These are phyloP conservation scores for Mariannaea elegans DNA, from an alignment of 2,329 filamentous ascomycete species.

Conservation along the genomic window DNA sequence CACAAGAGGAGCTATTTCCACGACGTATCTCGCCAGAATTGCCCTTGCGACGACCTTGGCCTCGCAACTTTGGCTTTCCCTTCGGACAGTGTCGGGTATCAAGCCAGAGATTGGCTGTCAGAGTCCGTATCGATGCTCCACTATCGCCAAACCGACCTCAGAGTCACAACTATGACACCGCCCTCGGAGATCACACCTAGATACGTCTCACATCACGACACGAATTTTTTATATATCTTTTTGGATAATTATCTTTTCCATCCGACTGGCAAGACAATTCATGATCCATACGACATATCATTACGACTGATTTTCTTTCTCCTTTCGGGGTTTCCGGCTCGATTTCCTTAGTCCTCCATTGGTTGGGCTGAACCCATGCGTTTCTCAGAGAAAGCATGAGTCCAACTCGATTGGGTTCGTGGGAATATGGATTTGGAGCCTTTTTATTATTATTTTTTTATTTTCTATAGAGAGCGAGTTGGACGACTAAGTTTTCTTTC, in stretches of 20 bases:
- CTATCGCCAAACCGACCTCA: neutral
- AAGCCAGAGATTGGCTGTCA: neutral
- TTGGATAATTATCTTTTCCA: neutral
- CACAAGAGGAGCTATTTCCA: neutral
- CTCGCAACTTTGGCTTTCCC: conserved; percentile 15
- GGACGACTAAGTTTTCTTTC: neutral
- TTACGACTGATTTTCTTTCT: neutral
- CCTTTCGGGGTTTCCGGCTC: neutral
- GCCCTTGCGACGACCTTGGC: neutral
- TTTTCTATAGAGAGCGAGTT: neutral
- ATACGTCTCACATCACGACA: neutral
- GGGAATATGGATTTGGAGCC: neutral
- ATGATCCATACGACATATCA: neutral
- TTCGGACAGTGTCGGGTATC: neutral
- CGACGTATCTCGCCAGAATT: conserved; percentile 16
- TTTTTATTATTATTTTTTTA: neutral
- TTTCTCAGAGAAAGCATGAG: neutral
- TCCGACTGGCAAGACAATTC: neutral
- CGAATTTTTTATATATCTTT: no score
- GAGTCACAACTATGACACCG: neutral
- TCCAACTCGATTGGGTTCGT: neutral
- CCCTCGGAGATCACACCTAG: neutral
- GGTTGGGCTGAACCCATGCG: no score
- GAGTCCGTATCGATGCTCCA: neutral
- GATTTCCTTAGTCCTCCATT: neutral